A percentile compares a stretch with the other conserved stretches of the same genome.
Conservation (phyloP, 768 basidiomycete species). For the Tulasnella sp. region DNA sequence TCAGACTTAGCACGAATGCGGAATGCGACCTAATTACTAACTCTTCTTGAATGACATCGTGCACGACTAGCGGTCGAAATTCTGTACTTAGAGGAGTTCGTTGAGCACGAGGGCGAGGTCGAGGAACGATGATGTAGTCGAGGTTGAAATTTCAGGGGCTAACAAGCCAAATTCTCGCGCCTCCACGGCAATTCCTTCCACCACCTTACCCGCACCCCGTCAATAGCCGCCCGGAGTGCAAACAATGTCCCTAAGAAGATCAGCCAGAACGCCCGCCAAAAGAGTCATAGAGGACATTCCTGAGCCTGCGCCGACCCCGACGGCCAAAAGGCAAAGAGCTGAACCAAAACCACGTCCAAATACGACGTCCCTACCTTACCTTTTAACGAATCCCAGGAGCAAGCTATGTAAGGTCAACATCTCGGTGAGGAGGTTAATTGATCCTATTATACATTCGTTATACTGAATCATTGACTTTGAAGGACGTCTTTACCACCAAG, state of each 20-base stretch:
- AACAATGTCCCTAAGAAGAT: not conserved
- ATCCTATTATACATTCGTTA: not conserved
- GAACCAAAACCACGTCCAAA: not conserved
- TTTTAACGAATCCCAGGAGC: constrained; percentile 30
- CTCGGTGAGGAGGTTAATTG: not conserved
- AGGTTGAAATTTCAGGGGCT: not conserved
- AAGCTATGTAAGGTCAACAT: constrained; percentile 28
- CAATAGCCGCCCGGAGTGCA: not conserved
- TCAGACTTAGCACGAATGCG: not conserved
- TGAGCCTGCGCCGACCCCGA: not conserved
- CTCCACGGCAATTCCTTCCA: not conserved
- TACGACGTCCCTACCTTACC: constrained; percentile 12
- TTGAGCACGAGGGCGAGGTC: not conserved
- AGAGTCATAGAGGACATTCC: not conserved
- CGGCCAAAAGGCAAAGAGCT: not conserved
- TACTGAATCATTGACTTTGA: not conserved
- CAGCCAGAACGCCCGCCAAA: constrained; percentile 2
- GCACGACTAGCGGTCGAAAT: not conserved
- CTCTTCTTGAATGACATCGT: constrained; percentile 28
- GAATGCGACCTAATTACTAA: not conserved
- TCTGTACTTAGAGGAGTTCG: not conserved
- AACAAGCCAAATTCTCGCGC: not conserved
- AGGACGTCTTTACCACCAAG: constrained; percentile 55
- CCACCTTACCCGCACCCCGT: not conserved
- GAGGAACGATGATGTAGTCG: constrained; percentile 11